Percentiles rank a stretch among this genome's conserved stretches.
These are phyloP conservation scores for Paradendryphiella salina DNA, from an alignment of 2,329 filamentous ascomycete genomes.

Conservation along the genomic window DNA sequence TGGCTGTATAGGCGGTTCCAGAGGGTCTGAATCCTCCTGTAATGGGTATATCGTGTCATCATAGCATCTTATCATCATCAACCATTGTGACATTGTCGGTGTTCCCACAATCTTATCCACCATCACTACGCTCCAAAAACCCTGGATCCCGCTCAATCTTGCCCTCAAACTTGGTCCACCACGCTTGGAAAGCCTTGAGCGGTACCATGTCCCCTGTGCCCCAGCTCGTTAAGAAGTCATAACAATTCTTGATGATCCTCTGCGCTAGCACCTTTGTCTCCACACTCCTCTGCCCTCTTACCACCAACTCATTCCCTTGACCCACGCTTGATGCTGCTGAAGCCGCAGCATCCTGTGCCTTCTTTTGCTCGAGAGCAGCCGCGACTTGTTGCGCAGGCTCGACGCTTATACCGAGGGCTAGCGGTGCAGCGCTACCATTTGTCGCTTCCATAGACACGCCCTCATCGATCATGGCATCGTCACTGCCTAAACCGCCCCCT, in stretches of 20 bases:
- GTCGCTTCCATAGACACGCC: slow-evolving; percentile 19
- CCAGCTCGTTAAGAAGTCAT: slow-evolving; percentile 93
- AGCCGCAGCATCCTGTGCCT: slow-evolving; percentile 46
- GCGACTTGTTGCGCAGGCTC: slow-evolving; percentile 76
- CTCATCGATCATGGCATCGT: slow-evolving; percentile 55
- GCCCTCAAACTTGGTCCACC: slow-evolving; percentile 96
- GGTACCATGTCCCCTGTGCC: slow-evolving; percentile 81
- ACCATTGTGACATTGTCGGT: background rate
- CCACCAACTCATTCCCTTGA: slow-evolving; percentile 41
- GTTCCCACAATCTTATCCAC: slow-evolving; percentile 34
- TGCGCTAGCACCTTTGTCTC: slow-evolving; percentile 83
- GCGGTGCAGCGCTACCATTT: slow-evolving; percentile 24
- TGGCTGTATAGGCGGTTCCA: background rate
- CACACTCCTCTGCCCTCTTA: slow-evolving; percentile 49
- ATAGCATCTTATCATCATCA: background rate
- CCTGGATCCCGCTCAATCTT: slow-evolving; percentile 81
- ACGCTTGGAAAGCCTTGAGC: slow-evolving; percentile 92
- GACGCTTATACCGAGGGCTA: slow-evolving; percentile 80
- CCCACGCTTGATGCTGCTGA: slow-evolving; percentile 29
- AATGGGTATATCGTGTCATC: background rate
- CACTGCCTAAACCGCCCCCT: slow-evolving; percentile 49
- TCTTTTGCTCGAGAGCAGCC: slow-evolving; percentile 66
- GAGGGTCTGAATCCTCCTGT: background rate
- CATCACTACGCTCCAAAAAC: slow-evolving; percentile 77
- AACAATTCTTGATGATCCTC: slow-evolving; percentile 93